These are phyloP conservation scores for Baorangia bicolor DNA, from an alignment of 768 basidiomycete species.

Conservation along the genomic window DNA sequence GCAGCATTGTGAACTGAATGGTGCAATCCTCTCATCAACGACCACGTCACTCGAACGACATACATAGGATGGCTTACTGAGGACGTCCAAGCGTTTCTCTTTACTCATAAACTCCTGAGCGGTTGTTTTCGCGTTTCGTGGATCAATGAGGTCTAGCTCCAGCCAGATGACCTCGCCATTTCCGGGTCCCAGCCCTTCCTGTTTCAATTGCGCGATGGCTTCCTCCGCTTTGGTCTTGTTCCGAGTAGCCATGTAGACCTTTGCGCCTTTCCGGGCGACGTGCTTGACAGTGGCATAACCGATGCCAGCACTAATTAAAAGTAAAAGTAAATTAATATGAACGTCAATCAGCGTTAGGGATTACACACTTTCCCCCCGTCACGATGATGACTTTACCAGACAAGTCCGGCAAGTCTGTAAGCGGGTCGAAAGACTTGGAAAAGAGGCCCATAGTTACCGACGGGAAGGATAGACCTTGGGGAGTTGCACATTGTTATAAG, in stretches of 20 bases:
- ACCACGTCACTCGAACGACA: background rate
- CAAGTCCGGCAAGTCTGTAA: slow-evolving; percentile 36
- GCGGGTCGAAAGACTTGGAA: slow-evolving; percentile 34
- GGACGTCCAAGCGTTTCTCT: slow-evolving; percentile 54
- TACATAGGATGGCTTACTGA: slow-evolving; percentile 36
- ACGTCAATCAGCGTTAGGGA: no score
- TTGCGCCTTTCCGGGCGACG: slow-evolving; percentile 54
- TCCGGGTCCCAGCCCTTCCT: slow-evolving; percentile 42
- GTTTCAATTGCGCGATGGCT: slow-evolving; percentile 47
- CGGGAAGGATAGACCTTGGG: background rate
- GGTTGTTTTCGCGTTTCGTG: slow-evolving; percentile 44
- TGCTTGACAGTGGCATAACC: slow-evolving; percentile 52
- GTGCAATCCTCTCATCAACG: background rate
- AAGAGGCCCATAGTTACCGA: slow-evolving; percentile 11
- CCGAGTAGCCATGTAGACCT: slow-evolving; percentile 58
- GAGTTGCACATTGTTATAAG: background rate
- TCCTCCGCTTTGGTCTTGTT: slow-evolving; percentile 43
- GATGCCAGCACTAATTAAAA: slow-evolving; percentile 46
- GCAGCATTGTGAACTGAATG: slow-evolving; percentile 56
- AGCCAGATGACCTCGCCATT: slow-evolving; percentile 50
- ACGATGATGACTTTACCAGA: slow-evolving; percentile 48
- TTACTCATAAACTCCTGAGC: slow-evolving; percentile 49
- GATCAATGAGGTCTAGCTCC: slow-evolving; percentile 51
- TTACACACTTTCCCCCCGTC: slow-evolving; percentile 54
- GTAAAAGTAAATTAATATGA: background rate